These are phyloP conservation scores for Phialophora chinensis DNA, from an alignment of 2,329 filamentous ascomycete species.

Conservation along the genomic window DNA sequence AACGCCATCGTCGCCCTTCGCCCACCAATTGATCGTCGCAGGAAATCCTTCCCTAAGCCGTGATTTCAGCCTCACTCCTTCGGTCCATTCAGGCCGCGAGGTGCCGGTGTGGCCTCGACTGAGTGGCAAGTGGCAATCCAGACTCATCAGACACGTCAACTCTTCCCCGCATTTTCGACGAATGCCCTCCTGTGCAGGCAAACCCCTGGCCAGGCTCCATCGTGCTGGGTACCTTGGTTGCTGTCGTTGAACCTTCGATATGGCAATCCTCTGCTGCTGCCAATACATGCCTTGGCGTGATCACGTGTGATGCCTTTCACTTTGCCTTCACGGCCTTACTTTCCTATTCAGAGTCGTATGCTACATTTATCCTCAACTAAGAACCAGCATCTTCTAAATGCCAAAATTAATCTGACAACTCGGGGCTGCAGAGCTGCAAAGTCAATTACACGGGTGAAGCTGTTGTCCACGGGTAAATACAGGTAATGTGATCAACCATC, in stretches of 20 bases:
- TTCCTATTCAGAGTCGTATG: background rate
- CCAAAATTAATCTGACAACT: background rate
- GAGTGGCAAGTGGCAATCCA: constrained; percentile 1
- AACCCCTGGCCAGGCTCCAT: background rate
- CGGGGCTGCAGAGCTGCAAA: background rate
- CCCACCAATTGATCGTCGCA: background rate
- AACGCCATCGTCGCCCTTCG: background rate
- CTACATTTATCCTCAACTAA: background rate
- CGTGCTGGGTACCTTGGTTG: background rate
- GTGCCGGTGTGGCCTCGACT: constrained; percentile 1
- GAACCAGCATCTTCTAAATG: background rate
- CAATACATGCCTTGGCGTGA: background rate
- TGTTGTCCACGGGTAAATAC: background rate
- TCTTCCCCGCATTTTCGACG: constrained; percentile 5
- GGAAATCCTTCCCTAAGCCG: constrained; percentile 1
- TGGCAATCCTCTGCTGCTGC: background rate
- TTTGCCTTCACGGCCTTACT: background rate
- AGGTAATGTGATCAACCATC: background rate
- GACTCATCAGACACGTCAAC: constrained; percentile 6
- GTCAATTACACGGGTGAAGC: background rate
- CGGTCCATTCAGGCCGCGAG: constrained; percentile 7
- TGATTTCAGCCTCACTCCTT: constrained; percentile 10
- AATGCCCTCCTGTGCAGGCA: background rate
- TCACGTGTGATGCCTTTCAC: background rate
- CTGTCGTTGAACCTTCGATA: background rate